A percentile compares a stretch with the other conserved stretches of the same genome.
phyloP scores from a whole-genome alignment of 148 eudicot genomes.

The Salicornia ramosissima region DNA sequence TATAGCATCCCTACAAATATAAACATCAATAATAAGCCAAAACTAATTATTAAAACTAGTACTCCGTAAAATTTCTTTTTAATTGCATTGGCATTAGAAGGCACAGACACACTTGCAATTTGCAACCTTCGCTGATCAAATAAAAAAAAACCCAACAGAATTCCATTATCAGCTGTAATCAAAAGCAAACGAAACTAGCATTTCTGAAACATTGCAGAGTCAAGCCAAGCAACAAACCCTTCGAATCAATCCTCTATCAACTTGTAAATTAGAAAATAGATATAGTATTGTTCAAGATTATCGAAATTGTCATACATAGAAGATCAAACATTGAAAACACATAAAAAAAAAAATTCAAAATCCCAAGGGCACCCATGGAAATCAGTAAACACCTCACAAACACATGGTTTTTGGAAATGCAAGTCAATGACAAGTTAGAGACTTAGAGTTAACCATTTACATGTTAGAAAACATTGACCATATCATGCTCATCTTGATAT shows the following conservation, averaged over 20 bases:
- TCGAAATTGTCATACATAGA: too few species aligned
- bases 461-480: too few species aligned
- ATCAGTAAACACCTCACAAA: too few species aligned
- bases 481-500: too few species aligned
- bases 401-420: too few species aligned
- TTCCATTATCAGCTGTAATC: not conserved
- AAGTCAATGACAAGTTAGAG: too few species aligned
- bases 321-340: too few species aligned
- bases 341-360: too few species aligned
- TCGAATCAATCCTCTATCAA: not conserved
- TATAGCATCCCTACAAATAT: slow-evolving; percentile 59
- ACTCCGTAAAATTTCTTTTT: not conserved
- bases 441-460: too few species aligned
- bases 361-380: too few species aligned
- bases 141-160: not conserved
- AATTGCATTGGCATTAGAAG: not conserved
- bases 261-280: too few species aligned
- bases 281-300: too few species aligned
- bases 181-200: not conserved
- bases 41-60: not conserved
- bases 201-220: not conserved
- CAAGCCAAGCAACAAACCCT: not conserved
- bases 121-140: not conserved
- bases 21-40: slow-evolving; percentile 15
- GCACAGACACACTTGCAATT: not conserved